Base-by-base conservation (phyloP, 495 filamentous ascomycete species). In the Penicillium paxilli region DNA sequence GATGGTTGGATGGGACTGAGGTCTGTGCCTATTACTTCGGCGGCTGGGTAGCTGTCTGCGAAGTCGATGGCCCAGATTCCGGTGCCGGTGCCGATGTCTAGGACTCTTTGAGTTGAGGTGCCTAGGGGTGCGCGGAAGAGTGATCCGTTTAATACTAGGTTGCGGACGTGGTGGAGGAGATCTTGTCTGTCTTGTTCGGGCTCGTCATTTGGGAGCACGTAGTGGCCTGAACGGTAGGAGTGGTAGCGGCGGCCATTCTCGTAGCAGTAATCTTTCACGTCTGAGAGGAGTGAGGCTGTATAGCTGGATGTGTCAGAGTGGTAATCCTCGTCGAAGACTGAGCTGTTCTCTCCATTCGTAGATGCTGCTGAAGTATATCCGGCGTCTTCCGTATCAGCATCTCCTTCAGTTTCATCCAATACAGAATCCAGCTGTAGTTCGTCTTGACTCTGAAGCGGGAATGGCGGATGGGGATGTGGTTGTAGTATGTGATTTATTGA, bases 241-340 rank as follows among this genome's bases (percentile, higher is more conserved):
- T 89, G 85, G 61, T 90, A 90, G 38, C 86, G 74, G 37, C 86
- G 71, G 17, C 87, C 87, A 59, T 90, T 89, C 61, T 90, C 64
- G 25, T 67, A 67, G 7, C 56, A 33, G 26, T 62, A 65, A 46
- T 65, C 51, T 40, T 65, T 57, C 20, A 64, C 62, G 20, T 60
- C 55, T 4, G 64, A 67, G 4, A 67, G 52, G 5, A 67, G 40
- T 2, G 64, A 67, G 0, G 64, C 62, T 1, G 64, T 67, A 7
- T 65, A 57, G 37, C 26, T 65, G n/a, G 64, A 65, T 10, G 44
- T 62, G 16, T 62, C 64, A 5, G 63, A 59, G 12, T 58, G 12
- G 40, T 63, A 59, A 11, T 63, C 52, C 9, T 62, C 53, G 14
- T 60, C 64, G 25, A 64, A 67, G 4, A 67, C 48, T n/a, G 64